Evolutionary conservation across 75 land plant genomes (phyloP), one percentile per base, ranked within the genome.

Genomic region (Adiantum capillusveneris): DNA sequence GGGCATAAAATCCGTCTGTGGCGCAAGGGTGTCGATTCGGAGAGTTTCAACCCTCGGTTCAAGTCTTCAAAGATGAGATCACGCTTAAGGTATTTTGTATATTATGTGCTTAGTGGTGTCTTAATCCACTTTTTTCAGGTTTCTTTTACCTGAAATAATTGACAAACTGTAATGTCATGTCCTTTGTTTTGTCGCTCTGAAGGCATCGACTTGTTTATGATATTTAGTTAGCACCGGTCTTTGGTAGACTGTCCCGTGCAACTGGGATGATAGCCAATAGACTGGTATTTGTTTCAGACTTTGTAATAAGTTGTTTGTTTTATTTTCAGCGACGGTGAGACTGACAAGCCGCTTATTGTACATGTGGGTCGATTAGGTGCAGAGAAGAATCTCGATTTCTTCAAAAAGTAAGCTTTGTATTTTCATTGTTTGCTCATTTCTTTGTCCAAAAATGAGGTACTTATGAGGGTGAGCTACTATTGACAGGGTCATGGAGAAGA

Each of bases 11-110:
- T 95, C 63, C 81, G 96, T n/a, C 69, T 95, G 31, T 95, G 99
- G 99, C 83, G 86, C 25, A 95, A 90, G 64, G 99, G 99, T 57
- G 99, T 95, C 31, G 99, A 95, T 63, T 86, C 91, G 50, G 96
- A 84, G 53, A 90, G 92, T 65, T 95, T 95, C 59, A 81, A 95
- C 50, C 99, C 99, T 20, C 82, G 83, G 19, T 95, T 51, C 44
- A 66, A 75, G 45, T 71, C 75, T 56, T 63, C 73, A 48, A 79
- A 86, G 46, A 95, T 95, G 99, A 63, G 97, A 31, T 11, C 53
- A 29, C 80, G 76, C 46, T 73, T 95, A 17, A 89, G 81, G 99
- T 90, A 62, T 30, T 59, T n/a, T n/a, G n/a, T 57, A 18, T 24
- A 13, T 42, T 44, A 11, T 19, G 17, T 19, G 11, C 2, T 28